Conservation (phyloP, 495 filamentous ascomycete genomes). For the Sporormia fimetaria region DNA sequence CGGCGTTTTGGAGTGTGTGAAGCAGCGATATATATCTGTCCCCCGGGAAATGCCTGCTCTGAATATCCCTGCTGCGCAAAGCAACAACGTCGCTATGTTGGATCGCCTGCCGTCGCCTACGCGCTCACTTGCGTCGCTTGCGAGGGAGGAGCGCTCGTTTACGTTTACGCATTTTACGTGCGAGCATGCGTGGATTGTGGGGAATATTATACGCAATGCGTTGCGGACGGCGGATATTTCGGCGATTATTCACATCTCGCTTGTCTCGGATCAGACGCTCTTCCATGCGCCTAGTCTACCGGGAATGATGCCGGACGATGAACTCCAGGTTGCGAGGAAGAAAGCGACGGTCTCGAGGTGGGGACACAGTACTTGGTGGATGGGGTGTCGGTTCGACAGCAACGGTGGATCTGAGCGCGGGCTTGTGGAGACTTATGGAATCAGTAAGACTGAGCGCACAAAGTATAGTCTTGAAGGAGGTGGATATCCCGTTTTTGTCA, state of each 20-base stretch:
- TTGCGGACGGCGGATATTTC: slow-evolving; percentile 47
- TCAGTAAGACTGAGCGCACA: slow-evolving; percentile 40
- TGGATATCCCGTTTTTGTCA: slow-evolving; percentile 56
- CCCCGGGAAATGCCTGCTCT: neutral
- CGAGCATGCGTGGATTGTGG: slow-evolving; percentile 55
- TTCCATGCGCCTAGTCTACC: slow-evolving; percentile 48
- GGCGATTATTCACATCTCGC: slow-evolving; percentile 54
- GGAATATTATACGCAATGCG: slow-evolving; percentile 49
- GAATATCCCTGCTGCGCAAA: neutral
- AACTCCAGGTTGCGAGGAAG: slow-evolving; percentile 41
- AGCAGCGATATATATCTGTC: neutral
- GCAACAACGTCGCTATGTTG: slow-evolving; percentile 3
- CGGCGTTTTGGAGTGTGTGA: neutral
- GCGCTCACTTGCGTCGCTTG: slow-evolving; percentile 35
- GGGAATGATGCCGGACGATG: slow-evolving; percentile 46
- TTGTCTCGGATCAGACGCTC: slow-evolving; percentile 47
- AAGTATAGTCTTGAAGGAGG: slow-evolving; percentile 69
- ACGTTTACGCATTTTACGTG: slow-evolving; percentile 53
- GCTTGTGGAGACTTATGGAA: slow-evolving; percentile 47
- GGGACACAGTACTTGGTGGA: slow-evolving; percentile 53
- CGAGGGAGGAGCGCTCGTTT: slow-evolving; percentile 42
- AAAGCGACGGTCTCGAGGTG: slow-evolving; percentile 59
- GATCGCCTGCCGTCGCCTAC: slow-evolving; percentile 14
- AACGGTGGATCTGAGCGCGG: slow-evolving; percentile 42
- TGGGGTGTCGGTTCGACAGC: slow-evolving; percentile 47